phyloP scores from a whole-genome alignment of 83 land plant species.

The Thuja plicata region DNA sequence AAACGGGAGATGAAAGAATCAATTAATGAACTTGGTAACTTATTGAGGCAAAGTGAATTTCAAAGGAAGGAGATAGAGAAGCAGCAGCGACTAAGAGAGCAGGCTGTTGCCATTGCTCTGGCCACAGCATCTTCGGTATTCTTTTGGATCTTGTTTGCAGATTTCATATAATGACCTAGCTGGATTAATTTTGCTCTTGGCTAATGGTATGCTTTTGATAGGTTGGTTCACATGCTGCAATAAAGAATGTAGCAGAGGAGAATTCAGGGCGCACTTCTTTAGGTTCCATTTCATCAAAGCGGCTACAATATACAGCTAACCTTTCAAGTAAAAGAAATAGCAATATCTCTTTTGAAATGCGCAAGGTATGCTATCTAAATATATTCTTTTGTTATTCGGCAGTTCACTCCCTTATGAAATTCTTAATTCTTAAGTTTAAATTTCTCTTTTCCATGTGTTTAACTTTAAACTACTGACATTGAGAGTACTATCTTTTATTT shows the following conservation, averaged over 20 bases:
- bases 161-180: neutral
- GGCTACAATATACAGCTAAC: conserved; percentile 59
- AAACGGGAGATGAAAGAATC: conserved; percentile 80
- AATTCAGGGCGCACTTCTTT: conserved; percentile 39
- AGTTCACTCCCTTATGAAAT: neutral
- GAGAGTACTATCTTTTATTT: neutral
- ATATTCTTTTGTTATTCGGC: neutral
- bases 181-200: neutral
- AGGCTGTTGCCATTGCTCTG: conserved; percentile 61
- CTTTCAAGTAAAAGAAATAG: conserved; percentile 45
- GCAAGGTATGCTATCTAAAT: conserved; percentile 40
- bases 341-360: conserved; percentile 29
- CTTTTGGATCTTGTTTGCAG: neutral
- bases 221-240: conserved; percentile 37
- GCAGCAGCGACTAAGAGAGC: conserved; percentile 74
- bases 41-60: conserved; percentile 66
- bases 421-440: neutral
- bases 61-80: conserved; percentile 67
- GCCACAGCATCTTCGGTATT: conserved; percentile 59
- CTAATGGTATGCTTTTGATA: conserved; percentile 19
- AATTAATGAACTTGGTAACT: conserved; percentile 60
- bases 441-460: neutral
- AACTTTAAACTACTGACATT: neutral
- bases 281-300: conserved; percentile 59
- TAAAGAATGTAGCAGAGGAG: conserved; percentile 52